Evolutionary conservation across 2,329 filamentous ascomycete genomes (phyloP).

Genomic region (Gnomoniopsis smithogilvyi): DNA sequence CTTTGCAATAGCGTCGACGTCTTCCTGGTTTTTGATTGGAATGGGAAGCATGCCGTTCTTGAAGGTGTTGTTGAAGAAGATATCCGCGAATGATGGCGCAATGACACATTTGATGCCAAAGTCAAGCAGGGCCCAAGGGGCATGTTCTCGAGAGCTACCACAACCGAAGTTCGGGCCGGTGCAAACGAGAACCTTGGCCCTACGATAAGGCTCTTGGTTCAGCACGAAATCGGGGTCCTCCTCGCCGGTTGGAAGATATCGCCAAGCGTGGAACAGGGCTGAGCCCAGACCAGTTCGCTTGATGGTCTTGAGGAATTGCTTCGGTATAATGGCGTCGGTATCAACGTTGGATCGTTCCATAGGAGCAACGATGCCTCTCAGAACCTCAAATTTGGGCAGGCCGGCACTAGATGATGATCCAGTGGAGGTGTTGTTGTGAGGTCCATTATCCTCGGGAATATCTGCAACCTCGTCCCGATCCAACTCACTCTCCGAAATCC

Average conservation of each 20-base stretch:
- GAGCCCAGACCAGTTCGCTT: slow-evolving; percentile 91
- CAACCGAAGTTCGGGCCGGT: slow-evolving; percentile 95
- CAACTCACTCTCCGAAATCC: slow-evolving; percentile 46
- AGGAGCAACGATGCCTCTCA: slow-evolving; percentile 85
- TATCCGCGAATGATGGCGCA: slow-evolving; percentile 81
- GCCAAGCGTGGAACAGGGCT: slow-evolving; percentile 82
- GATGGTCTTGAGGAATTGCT: slow-evolving; percentile 99
- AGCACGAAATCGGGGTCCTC: slow-evolving; percentile 83
- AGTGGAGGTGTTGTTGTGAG: slow-evolving; percentile 61
- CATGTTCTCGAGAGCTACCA: slow-evolving; percentile 88
- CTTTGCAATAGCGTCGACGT: slow-evolving; percentile 67
- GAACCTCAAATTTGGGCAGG: slow-evolving; percentile 77
- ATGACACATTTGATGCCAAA: slow-evolving; percentile 95
- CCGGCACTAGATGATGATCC: slow-evolving; percentile 52
- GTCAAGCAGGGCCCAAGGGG: slow-evolving; percentile 93
- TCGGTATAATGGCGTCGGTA: slow-evolving; percentile 99
- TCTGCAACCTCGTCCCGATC: slow-evolving; percentile 54
- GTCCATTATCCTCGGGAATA: slow-evolving; percentile 58
- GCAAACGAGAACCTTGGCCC: slow-evolving; percentile 84
- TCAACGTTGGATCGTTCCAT: slow-evolving; percentile 89
- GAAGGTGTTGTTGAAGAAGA: slow-evolving; percentile 99
- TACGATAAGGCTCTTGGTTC: slow-evolving; percentile 83
- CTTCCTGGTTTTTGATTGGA: slow-evolving; percentile 62
- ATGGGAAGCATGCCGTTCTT: slow-evolving; percentile 99
- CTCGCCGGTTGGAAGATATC: slow-evolving; percentile 69